Evolutionary conservation across 2,329 filamentous ascomycete genomes (phyloP), one percentile per base, ranked within the genome.

Genomic region (Colletotrichum plurivorum): DNA sequence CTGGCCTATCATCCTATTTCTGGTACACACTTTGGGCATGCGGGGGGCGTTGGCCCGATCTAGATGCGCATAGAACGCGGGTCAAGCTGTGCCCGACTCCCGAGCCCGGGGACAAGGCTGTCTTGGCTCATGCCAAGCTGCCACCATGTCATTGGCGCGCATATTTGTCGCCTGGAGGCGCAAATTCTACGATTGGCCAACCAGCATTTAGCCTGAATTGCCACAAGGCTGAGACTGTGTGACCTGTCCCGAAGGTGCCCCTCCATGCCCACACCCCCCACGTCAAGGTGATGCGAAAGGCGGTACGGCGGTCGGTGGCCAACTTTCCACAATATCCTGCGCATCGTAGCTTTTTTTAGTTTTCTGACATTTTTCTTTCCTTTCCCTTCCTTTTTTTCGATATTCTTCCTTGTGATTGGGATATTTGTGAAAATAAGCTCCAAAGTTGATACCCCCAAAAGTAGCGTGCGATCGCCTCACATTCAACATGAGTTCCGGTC

Each of bases 401-500:
- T 5, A 27, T 20, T 18, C 15, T 61, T 27, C 36, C 31, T 36
- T 36, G 46, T 54, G 10, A 22, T 54, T n/a, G 31, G 20, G 9
- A 18, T 22, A 20, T 36, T 43, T 31, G 49, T 25, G 56, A 57
- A 63, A 13, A 56, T 25, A 25, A 53, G 43, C 45, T 22, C 39
- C n/a, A 66, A 55, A 41, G 18, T 51, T 41, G 22, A 65, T 55
- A 53, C 36, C 45, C 36, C 39, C 54, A 49, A 57, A 36, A 48
- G 49, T 31, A 25, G 48, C 27, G n/a, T 39, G 12, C 48, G 10
- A 45, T 49, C 43, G 39, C 43, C 39, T 15, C 41, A 10, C 31
- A 5, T 49, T 18, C 67, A 52, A n/a, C 45, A 70, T 70, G 67
- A 69, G 64, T 58, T 61, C 67, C 71, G 85, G 83, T 39, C 91